Base-by-base conservation (phyloP, 2,329 filamentous ascomycete species). In the Cercospora citrullina region DNA sequence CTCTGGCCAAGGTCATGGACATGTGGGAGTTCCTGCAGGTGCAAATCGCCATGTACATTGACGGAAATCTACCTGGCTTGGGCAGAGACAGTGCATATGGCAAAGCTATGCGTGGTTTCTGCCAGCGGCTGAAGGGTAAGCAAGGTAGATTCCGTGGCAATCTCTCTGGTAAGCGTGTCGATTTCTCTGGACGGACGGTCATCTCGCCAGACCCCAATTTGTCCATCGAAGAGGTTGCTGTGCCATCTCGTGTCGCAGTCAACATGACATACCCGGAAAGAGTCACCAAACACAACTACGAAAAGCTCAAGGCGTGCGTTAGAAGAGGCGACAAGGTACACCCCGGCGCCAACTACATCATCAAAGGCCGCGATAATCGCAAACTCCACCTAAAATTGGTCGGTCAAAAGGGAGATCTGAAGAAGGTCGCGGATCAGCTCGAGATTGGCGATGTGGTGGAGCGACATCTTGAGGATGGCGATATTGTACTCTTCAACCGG, bases 21-120 rank as follows among this genome's bases (percentile, higher is more conserved):
- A 93, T 97, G 75, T 99, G 95, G 95, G 95, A 99, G 77, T 98
- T 94, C 75, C 83, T 99, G 69, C 94, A 98, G 77, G 86, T 97
- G 8, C 94, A 98, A 76, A 91, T 98, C 68, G 95, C 94, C 69
- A 93, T 98, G 86, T 98, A 99, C 78, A 94, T 99, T 79, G 98
- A 99, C 82, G 97, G 94, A 71, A 94, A 97, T 74, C 90, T 96
- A 2, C 95, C 95, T 0, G 94, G 94, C 30, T 86, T 99, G n/a
- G 76, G 76, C 28, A 90, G 94, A 74, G 93, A 96, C 75, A 90
- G 90, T 12, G 92, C 93, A 8, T 90, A 93, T 68, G 92, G 93
- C 67, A 97, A 96, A 79, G 87, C 91, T 0, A 96, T 95, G 75
- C 88, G 95, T 74, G 95, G 95, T 18, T 96, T 99, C 77, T 97